phyloP scores from a whole-genome alignment of 139 green algal species.

The Chlamydomonas urium region DNA sequence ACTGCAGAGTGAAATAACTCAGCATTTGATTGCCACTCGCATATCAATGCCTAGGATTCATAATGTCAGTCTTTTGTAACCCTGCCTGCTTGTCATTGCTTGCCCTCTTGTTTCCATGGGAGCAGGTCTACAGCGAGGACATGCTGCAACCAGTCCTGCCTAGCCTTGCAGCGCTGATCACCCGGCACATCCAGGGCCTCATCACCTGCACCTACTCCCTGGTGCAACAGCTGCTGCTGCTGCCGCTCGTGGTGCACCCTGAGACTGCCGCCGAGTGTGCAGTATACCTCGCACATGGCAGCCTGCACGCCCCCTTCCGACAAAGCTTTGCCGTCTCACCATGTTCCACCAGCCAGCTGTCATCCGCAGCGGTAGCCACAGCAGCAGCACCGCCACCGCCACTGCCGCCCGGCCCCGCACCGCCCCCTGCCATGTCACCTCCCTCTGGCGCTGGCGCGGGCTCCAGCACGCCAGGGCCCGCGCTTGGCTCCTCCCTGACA shows the following conservation, averaged over 20 bases:
- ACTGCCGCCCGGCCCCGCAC: neutral
- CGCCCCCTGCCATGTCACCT: neutral
- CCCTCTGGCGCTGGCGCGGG: no score
- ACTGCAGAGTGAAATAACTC: neutral
- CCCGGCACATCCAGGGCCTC: neutral
- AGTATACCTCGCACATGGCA: neutral
- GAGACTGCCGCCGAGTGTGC: no score
- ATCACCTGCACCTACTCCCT: neutral
- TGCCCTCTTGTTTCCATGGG: neutral
- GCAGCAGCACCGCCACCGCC: neutral
- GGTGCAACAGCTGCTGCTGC: neutral
- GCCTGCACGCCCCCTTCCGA: neutral
- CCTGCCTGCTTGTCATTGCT: neutral
- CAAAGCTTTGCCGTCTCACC: neutral
- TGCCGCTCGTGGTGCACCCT: neutral
- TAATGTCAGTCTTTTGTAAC: neutral
- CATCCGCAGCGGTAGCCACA: neutral
- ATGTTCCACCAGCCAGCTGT: neutral
- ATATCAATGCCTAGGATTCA: neutral
- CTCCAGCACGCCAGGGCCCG: no score
- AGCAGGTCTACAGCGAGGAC: constrained; percentile 3
- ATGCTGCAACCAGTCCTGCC: neutral
- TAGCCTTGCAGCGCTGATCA: neutral
- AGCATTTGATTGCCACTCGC: neutral
- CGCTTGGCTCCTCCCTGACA: no score